phyloP scores from a whole-genome alignment of 768 basidiomycete species.

The Hydnomerulius pinastri region DNA sequence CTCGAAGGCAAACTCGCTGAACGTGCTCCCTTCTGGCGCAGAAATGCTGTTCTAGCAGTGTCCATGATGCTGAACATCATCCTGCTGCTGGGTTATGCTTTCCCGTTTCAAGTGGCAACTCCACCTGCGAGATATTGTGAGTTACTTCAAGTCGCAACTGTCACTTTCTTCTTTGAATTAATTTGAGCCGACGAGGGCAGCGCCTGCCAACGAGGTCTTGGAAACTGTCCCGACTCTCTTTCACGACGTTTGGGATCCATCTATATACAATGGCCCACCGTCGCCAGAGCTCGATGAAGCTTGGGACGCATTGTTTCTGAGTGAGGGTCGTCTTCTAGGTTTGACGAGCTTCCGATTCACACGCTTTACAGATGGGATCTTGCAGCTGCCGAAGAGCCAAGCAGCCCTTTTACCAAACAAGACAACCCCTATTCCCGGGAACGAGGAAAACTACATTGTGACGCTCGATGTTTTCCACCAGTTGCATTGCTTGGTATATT shows the following conservation, averaged over 20 bases:
- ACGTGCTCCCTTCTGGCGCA: no score
- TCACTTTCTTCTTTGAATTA: neutral
- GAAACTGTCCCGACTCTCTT: neutral
- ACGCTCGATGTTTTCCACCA: slow-evolving; percentile 30
- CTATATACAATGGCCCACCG: slow-evolving; percentile 20
- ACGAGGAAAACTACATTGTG: slow-evolving; percentile 23
- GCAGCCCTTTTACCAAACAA: slow-evolving; percentile 20
- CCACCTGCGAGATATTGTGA: neutral
- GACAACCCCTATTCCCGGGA: slow-evolving; percentile 22
- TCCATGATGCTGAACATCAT: neutral
- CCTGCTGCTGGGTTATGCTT: neutral
- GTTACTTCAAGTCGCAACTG: neutral
- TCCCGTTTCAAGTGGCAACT: neutral
- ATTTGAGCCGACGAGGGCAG: neutral
- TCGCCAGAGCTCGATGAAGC: slow-evolving; percentile 21
- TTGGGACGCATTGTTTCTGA: slow-evolving; percentile 20
- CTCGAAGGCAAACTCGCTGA: no score
- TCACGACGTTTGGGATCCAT: neutral
- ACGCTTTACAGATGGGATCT: slow-evolving; percentile 24
- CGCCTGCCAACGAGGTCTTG: neutral
- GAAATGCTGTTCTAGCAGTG: no score
- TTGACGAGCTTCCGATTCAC: no score
- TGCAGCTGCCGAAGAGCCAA: slow-evolving; percentile 20
- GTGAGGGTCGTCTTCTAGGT: no score
- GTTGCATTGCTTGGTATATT: slow-evolving; percentile 27